Base-by-base conservation (phyloP, 768 basidiomycete species). In the Botryobasidium botryosum region DNA sequence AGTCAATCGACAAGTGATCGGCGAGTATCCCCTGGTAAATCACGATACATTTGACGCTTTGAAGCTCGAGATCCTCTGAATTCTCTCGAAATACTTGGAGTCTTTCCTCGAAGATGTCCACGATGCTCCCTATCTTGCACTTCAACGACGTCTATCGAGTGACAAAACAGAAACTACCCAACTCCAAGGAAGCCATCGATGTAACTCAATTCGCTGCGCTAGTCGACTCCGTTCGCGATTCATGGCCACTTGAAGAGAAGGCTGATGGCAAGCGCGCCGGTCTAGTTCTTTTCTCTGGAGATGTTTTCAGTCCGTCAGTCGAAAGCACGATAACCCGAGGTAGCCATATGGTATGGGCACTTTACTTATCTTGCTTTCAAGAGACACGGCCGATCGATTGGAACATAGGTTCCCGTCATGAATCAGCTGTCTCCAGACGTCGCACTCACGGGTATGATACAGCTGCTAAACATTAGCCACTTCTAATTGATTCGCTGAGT, bases 241-340 rank as follows among this genome's bases (percentile, higher is more conserved):
- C 59, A 31, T 86, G 82, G 82, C 51, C 61, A 3, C 52, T 62
- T 28, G 52, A 64, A 46, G 35, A 58, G 45, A 59, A n/a, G n/a
- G n/a, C n/a, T 5, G 70, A 74, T 50, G 70, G 71, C 4, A 61
- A 64, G 39, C 66, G 65, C 51, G 79, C 86, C 53, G 87, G 87
- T 0, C 63, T 94, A 6, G 66, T 79, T 0, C 61, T 94, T 3
- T 94, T 91, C 60, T 88, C 84, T 28, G 88, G 88, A 6, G 88
- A 92, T 59, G 65, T 86, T 8, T 91, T 91, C 58, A 77, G 80
- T 20, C 88, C 87, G 0, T 84, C 80, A 1, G 69, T 84, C 1
- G 88, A 91, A 61, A 83, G 79, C 51, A 77, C 81, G 4, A 77
- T 92, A 28, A 88, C 87, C 4, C 67, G 87, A 57, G 87, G 87